These are phyloP conservation scores for Nakazawaea populi DNA, from an alignment of 805 yeast species.

Conservation along the genomic window DNA sequence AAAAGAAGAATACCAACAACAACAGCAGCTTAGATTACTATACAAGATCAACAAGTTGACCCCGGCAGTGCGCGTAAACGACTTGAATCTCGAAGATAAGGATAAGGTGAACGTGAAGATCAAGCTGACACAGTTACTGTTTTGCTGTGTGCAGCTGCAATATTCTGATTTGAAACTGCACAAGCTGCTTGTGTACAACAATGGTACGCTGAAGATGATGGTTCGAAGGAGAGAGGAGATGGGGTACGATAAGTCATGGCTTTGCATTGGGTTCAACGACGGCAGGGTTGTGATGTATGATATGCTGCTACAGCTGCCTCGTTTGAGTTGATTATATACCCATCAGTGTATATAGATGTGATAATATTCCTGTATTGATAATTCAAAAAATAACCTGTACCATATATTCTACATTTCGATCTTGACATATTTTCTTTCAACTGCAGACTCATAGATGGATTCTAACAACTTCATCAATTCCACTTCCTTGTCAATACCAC, in stretches of 20 bases:
- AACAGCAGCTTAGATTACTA: background rate
- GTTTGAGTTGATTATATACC: too few species aligned
- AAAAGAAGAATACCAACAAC: too few species aligned
- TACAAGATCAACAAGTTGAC: constrained; percentile 18
- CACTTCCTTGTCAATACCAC: constrained; percentile 3
- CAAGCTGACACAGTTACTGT: constrained; percentile 16
- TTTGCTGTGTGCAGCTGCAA: constrained; percentile 17
- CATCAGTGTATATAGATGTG: too few species aligned
- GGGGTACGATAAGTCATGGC: constrained; percentile 18
- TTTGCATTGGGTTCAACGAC: constrained; percentile 26
- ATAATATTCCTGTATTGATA: too few species aligned
- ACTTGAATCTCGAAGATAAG: constrained; percentile 8
- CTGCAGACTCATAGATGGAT: constrained; percentile 1
- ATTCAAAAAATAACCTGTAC: background rate
- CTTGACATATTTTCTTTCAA: background rate
- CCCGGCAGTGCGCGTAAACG: constrained; percentile 18
- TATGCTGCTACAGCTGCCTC: too few species aligned
- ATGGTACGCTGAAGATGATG: constrained; percentile 27
- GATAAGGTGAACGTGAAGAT: constrained; percentile 12
- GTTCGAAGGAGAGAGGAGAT: constrained; percentile 22
- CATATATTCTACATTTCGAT: background rate
- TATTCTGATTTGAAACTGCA: constrained; percentile 11
- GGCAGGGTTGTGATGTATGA: constrained; percentile 24
- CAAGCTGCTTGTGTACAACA: constrained; percentile 14
- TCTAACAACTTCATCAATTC: constrained; percentile 7